These are phyloP conservation scores for Diaporthe citriasiana DNA, from an alignment of 2,329 filamentous ascomycete species.

Conservation along the genomic window DNA sequence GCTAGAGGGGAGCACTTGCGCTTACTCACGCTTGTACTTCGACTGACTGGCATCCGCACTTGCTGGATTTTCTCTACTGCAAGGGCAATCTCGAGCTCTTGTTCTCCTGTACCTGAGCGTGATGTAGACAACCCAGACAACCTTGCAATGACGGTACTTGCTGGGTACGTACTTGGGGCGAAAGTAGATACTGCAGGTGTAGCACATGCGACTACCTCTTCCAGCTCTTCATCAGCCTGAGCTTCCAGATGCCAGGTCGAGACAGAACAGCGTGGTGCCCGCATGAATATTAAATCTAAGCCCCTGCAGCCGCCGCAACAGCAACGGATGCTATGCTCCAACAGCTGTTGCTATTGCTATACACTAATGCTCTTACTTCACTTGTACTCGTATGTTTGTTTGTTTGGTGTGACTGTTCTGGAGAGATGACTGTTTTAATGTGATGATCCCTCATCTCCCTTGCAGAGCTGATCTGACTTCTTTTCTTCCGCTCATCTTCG, in stretches of 20 bases:
- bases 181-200: background rate
- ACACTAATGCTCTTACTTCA: background rate
- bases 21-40: constrained; percentile 1
- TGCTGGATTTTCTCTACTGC: constrained; percentile 9
- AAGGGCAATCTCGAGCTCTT: background rate
- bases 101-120: background rate
- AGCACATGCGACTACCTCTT: background rate
- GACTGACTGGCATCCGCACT: background rate
- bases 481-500: background rate
- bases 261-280: background rate
- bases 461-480: constrained; percentile 27
- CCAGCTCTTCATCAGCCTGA: constrained; percentile 8
- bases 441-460: constrained; percentile 20
- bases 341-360: constrained; percentile 15
- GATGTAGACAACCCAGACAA: background rate
- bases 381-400: constrained; percentile 30
- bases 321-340: constrained; percentile 1
- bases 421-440: constrained; percentile 13
- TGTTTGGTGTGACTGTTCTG: constrained; percentile 22
- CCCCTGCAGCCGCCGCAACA: constrained; percentile 15
- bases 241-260: constrained; percentile 1
- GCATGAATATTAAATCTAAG: constrained; percentile 30
- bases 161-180: background rate
- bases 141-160: background rate
- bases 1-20: background rate